phyloP scores from a whole-genome alignment of 169 alveolate species.

The Eimeria maxima region DNA sequence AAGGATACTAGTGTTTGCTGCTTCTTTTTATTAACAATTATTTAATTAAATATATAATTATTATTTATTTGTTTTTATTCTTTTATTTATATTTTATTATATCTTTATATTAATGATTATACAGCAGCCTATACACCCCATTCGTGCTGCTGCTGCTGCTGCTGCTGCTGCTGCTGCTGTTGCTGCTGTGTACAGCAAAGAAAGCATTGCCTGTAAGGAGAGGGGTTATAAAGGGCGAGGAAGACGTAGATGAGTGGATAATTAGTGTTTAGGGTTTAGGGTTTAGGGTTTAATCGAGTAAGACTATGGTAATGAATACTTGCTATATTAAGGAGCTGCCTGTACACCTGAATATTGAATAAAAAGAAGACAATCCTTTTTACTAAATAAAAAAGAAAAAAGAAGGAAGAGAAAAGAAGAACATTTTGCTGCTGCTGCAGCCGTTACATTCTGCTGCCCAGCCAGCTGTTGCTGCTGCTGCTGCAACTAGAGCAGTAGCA shows the following conservation, averaged over 20 bases:
- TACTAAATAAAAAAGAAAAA: not conserved
- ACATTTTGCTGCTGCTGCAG: not conserved
- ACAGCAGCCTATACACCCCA: too few species aligned
- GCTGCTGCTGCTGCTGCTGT: too few species aligned
- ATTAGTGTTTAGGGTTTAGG: constrained; percentile 15
- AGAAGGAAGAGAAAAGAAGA: not conserved
- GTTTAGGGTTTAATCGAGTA: not conserved
- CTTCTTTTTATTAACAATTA: too few species aligned
- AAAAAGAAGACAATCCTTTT: not conserved
- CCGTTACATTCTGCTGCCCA: not conserved
- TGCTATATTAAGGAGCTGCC: not conserved
- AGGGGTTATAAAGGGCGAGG: not conserved
- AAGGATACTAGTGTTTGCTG: too few species aligned
- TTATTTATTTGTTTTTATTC: too few species aligned
- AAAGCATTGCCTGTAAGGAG: too few species aligned
- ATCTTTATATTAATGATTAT: too few species aligned
- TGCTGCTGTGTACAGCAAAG: too few species aligned
- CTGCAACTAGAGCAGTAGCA: not conserved
- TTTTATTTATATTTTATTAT: too few species aligned
- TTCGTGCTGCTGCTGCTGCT: too few species aligned
- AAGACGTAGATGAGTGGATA: not conserved
- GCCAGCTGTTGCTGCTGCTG: not conserved
- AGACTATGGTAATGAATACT: too few species aligned
- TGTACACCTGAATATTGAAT: not conserved
- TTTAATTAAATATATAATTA: too few species aligned